Conservation (phyloP, 768 basidiomycete genomes). For the Boletellus ananas region DNA sequence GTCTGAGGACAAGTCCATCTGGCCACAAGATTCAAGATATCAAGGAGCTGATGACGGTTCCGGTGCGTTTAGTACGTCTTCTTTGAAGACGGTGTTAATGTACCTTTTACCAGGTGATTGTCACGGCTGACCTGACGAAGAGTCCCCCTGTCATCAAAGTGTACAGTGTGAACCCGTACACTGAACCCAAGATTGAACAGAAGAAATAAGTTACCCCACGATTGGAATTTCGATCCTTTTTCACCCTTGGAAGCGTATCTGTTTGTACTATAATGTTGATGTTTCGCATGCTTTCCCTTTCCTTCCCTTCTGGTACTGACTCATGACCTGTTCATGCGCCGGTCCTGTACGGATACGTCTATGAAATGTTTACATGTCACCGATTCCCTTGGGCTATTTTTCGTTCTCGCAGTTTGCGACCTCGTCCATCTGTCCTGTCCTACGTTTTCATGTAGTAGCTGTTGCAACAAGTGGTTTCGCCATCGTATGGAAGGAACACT, state of each 20-base stretch:
- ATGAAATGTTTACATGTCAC: conserved; percentile 25
- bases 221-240: conserved; percentile 3
- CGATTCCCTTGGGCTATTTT: conserved; percentile 16
- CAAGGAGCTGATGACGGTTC: conserved; percentile 88
- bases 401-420: conserved; percentile 11
- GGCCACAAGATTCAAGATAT: conserved; percentile 98
- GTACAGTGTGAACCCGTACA: conserved; percentile 92
- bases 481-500: background rate
- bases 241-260: conserved; percentile 6
- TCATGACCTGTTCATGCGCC: conserved; percentile 26
- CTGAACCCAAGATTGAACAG: conserved; percentile 43
- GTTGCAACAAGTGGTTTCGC: conserved; percentile 14
- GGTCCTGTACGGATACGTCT: conserved; percentile 28
- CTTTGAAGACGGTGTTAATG: conserved; percentile 2
- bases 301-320: conserved; percentile 28
- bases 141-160: conserved; percentile 97
- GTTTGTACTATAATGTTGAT: conserved; percentile 32
- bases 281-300: conserved; percentile 30
- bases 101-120: conserved; percentile 63
- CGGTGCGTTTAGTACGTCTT: conserved; percentile 49
- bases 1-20: conserved; percentile 61
- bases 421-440: conserved; percentile 16
- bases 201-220: conserved; percentile 31
- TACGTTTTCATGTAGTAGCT: conserved; percentile 22
- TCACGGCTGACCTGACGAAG: conserved; percentile 93